Evolutionary conservation across 176 grass and related monocot genomes (phyloP).

Genomic region (Puya raimondii): DNA sequence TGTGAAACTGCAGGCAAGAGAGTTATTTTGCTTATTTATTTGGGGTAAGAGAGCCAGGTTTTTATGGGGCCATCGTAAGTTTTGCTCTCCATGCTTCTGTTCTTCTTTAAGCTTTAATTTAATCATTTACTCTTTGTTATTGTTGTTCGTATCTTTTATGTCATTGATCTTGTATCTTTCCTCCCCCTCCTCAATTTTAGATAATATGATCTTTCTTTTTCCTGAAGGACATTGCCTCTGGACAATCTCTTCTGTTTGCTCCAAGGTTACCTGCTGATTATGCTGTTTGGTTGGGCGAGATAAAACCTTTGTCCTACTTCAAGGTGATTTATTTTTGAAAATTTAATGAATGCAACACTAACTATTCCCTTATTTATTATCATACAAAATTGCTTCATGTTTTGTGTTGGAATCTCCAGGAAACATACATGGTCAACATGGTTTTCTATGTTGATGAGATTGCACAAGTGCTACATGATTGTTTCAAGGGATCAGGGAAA

Average conservation of each 20-base stretch:
- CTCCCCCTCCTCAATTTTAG: neutral
- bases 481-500: conserved; percentile 37
- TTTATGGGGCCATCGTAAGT: conserved; percentile 68
- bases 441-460: conserved; percentile 90
- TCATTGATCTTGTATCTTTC: neutral
- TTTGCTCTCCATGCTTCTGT: neutral
- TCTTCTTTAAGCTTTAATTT: neutral
- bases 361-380: neutral
- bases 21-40: conserved; percentile 93
- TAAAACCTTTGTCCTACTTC: conserved; percentile 54
- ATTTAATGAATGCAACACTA: neutral
- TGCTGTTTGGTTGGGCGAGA: conserved; percentile 98
- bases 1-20: conserved; percentile 50
- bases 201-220: conserved; percentile 19
- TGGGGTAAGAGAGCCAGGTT: conserved; percentile 72
- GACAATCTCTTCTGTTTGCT: conserved; percentile 69
- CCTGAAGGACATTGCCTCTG: conserved; percentile 65
- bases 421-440: conserved; percentile 68
- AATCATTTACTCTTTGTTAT: neutral
- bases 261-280: conserved; percentile 89
- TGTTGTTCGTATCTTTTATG: neutral
- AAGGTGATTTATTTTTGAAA: conserved; percentile 34
- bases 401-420: conserved; percentile 36
- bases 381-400: neutral
- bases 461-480: conserved; percentile 40